Evolutionary conservation across 108 stramenopile genomes (phyloP).

Genomic region (Aurantiochytrium sp.): DNA sequence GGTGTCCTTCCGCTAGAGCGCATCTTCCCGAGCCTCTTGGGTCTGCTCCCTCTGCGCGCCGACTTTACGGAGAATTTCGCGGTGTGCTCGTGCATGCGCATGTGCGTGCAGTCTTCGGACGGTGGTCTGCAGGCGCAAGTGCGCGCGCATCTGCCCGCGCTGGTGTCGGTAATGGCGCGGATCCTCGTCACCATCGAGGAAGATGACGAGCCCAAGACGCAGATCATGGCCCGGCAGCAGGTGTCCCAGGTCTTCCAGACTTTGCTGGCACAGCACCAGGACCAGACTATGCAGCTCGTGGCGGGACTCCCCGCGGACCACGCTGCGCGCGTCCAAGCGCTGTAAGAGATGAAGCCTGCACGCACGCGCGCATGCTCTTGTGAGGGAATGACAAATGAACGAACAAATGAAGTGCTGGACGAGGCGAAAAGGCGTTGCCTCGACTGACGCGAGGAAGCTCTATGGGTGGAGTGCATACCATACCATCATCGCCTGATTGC

Average conservation of each 20-base stretch:
- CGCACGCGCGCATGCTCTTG: too few relatives aligned
- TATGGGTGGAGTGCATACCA: too few relatives aligned
- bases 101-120: not conserved
- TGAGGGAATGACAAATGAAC: too few relatives aligned
- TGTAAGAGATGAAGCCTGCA: not conserved
- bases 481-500: too few relatives aligned
- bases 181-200: not conserved
- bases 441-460: too few relatives aligned
- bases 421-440: too few relatives aligned
- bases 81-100: not conserved
- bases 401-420: too few relatives aligned
- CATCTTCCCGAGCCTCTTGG: not conserved
- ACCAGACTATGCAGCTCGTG: not conserved
- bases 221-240: too few relatives aligned
- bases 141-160: not conserved
- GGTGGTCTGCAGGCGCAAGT: not conserved
- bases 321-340: not conserved
- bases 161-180: not conserved
- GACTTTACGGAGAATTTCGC: not conserved
- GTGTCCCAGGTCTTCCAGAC: not conserved
- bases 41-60: not conserved
- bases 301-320: not conserved
- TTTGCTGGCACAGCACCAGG: not conserved
- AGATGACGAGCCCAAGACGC: too few relatives aligned
- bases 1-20: not conserved